Conservation (phyloP, 768 basidiomycete genomes). For the Mycena latifolia region DNA sequence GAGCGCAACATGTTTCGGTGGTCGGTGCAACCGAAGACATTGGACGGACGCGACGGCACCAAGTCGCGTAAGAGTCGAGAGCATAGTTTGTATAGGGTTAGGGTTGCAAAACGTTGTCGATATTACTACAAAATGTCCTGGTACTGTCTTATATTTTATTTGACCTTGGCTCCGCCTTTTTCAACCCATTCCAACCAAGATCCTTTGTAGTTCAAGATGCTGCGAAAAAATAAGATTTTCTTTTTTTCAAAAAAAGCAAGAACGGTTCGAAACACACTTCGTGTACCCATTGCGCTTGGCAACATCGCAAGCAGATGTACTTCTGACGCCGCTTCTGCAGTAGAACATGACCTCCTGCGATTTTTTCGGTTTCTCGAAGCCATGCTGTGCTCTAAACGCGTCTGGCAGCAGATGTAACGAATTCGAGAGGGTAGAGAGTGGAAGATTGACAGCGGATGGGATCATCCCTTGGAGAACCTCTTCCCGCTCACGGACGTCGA, state of each 20-base stretch:
- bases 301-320: constrained; percentile 84
- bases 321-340: constrained; percentile 90
- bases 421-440: constrained; percentile 80
- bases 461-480: constrained; percentile 94
- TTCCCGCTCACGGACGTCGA: constrained; percentile 94
- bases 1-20: constrained; percentile 10
- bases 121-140: too few species aligned
- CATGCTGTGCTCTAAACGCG: constrained; percentile 72
- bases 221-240: constrained; percentile 39
- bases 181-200: constrained; percentile 91
- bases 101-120: too few species aligned
- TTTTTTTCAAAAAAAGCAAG: constrained; percentile 6
- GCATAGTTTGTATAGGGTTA: constrained; percentile 44
- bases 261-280: constrained; percentile 64
- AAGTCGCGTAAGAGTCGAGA: constrained; percentile 27
- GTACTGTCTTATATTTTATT: neutral
- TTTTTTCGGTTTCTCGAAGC: constrained; percentile 80
- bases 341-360: constrained; percentile 89
- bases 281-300: constrained; percentile 85
- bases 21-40: constrained; percentile 30
- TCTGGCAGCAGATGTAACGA: constrained; percentile 70
- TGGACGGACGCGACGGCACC: constrained; percentile 32
- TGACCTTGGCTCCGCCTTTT: constrained; percentile 56
- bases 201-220: constrained; percentile 83
- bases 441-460: constrained; percentile 91